Evolutionary conservation across 2,329 filamentous ascomycete genomes (phyloP), one percentile per base, ranked within the genome.

Genomic region (Elsinoe batatas): DNA sequence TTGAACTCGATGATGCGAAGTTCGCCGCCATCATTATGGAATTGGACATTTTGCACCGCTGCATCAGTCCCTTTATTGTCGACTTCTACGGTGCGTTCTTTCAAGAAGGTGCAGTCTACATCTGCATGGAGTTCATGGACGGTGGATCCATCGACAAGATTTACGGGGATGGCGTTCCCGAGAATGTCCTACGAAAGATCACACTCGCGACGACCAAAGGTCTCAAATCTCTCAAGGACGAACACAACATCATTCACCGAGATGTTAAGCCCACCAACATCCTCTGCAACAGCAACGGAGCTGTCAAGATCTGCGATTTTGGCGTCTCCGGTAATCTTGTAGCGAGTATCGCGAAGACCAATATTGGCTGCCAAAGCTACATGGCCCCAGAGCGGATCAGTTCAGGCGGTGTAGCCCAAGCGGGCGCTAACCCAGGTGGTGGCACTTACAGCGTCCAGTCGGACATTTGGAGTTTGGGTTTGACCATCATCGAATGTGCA

Each of bases 211-310:
- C 93, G 0, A 83, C 93, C 5, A 88, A 91, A 79, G 93, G 93
- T 0, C 76, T 98, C 59, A 97, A 95, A 74, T 84, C 85, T 17
- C 74, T 98, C 58, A 98, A 98, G 70, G 93, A 98, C 60, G 90
- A 96, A 59, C 93, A 98, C 75, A 97, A 95, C 72, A 98, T 98
- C 71, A 98, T 98, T 61, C 93, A 98, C 69, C 85, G 93, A 61
- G 93, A 98, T 67, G 93, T 98, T 61, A 98, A 98, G 71, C 93
- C 93, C 1, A 98, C 93, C n/a, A 98, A 98, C 65, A 96, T 98
- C 58, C 78, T 98, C 1, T 83, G 89, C 69, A 98, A 97, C 71
- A 87, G 85, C 1, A 80, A 80, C 40, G 93, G 93, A 1, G 90
- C 96, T 67, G 79, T 97, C 75, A 98, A 98, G 73, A 95, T 98